Conservation (phyloP, 306 rosid species). For the Carpinus fangiana region DNA sequence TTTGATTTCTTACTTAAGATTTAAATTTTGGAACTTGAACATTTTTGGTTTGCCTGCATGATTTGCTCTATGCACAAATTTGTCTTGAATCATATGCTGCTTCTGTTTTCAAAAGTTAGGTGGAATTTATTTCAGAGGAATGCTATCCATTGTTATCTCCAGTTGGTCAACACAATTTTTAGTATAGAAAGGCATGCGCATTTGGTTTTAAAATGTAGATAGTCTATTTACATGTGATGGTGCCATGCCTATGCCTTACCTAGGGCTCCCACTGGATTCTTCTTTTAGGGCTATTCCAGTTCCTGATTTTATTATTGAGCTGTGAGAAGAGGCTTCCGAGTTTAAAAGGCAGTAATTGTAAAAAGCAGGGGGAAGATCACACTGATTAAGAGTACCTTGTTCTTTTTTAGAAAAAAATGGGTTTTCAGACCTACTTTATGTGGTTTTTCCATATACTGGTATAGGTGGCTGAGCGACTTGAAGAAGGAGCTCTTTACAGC, state of each 20-base stretch:
- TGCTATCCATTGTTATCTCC: neutral
- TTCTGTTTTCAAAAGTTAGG: neutral
- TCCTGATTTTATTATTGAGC: neutral
- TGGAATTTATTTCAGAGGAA: neutral
- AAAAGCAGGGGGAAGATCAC: neutral
- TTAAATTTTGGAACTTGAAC: neutral
- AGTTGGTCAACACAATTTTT: neutral
- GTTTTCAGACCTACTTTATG: no score
- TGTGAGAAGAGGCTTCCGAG: neutral
- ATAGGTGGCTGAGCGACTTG: no score
- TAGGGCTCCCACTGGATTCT: neutral
- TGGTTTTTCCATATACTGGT: no score
- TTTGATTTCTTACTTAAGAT: neutral
- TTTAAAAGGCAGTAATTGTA: no score
- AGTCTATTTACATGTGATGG: neutral
- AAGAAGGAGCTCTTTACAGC: neutral
- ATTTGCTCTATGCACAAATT: neutral
- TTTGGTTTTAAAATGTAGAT: neutral
- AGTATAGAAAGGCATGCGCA: neutral
- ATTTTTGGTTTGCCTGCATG: neutral
- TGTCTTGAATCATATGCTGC: neutral
- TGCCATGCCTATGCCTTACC: neutral
- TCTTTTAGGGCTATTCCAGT: neutral
- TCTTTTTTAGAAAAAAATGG: neutral
- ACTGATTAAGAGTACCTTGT: neutral